These are phyloP conservation scores for Mortierella sp. DNA, from an alignment of 371 early-diverging fungal species.

Conservation along the genomic window DNA sequence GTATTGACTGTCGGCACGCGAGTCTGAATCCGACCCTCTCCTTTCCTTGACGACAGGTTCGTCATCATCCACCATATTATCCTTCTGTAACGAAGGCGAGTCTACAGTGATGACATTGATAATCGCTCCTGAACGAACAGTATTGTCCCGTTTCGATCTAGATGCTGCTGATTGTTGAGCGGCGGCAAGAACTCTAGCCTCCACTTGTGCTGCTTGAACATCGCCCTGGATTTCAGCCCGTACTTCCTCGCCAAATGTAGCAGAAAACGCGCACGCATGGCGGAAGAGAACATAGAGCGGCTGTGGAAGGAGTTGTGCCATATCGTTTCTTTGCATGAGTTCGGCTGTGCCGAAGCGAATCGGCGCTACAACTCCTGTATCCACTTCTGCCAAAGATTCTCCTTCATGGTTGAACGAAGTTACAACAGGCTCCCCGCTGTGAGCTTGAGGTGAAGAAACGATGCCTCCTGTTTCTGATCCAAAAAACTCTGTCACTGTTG, in stretches of 20 bases:
- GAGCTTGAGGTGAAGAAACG: too few species aligned
- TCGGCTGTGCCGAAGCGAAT: constrained; percentile 27
- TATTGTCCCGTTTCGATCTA: constrained; percentile 5
- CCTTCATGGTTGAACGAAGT: background rate
- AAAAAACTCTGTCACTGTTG: background rate
- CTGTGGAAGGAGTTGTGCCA: constrained; percentile 31
- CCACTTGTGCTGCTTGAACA: constrained; percentile 25
- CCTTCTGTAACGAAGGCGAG: constrained; percentile 25
- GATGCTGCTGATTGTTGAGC: constrained; percentile 8
- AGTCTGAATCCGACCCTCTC: constrained; percentile 17
- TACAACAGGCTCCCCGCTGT: background rate
- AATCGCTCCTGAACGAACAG: background rate
- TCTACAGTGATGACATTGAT: constrained; percentile 1
- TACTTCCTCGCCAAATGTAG: constrained; percentile 40
- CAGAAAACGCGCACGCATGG: constrained; percentile 37
- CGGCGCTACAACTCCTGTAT: constrained; percentile 10
- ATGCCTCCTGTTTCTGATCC: too few species aligned
- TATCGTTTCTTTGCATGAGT: constrained; percentile 28
- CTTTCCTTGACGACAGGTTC: constrained; percentile 15
- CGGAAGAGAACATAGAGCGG: constrained; percentile 45
- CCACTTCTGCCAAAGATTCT: background rate
- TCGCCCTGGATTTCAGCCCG: constrained; percentile 40
- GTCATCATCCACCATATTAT: constrained; percentile 19
- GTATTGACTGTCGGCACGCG: constrained; percentile 10
- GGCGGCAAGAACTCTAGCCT: constrained; percentile 10